A percentile compares a stretch with the other conserved stretches of the same genome.
phyloP scores from a whole-genome alignment of 345 rosid species.

The Leavenworthia alabamica region DNA sequence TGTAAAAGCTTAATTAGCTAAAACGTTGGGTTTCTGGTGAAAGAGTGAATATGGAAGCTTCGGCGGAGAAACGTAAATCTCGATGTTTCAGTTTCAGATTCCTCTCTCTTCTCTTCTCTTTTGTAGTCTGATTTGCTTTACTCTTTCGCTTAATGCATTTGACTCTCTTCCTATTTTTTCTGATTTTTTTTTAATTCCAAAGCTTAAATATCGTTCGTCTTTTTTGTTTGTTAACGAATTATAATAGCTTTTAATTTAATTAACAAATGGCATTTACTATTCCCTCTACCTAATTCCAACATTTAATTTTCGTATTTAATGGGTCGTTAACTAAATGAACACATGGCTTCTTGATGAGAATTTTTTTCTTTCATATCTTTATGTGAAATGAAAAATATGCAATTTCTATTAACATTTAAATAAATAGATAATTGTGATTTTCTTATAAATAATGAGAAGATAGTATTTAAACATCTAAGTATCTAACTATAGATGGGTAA shows the following conservation, averaged over 20 bases:
- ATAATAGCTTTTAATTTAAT: background rate
- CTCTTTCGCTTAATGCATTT: constrained; percentile 22
- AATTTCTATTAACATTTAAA: background rate
- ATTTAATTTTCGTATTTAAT: constrained; percentile 12
- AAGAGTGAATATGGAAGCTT: constrained; percentile 16
- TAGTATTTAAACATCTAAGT: background rate
- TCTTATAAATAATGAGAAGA: background rate
- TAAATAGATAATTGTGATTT: background rate
- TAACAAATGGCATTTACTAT: background rate
- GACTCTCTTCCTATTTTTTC: constrained; percentile 22
- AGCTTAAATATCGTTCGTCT: constrained; percentile 3
- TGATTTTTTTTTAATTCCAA: background rate
- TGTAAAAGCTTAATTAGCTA: background rate
- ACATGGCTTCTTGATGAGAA: background rate
- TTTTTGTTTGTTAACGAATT: constrained; percentile 8
- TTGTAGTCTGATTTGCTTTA: constrained; percentile 22
- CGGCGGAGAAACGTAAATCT: constrained; percentile 39
- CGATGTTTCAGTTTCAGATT: constrained; percentile 33
- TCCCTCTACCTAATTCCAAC: background rate
- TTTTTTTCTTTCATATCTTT: background rate
- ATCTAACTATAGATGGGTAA: background rate
- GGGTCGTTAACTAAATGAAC: background rate
- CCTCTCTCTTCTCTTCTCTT: constrained; percentile 24
- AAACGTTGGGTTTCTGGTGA: constrained; percentile 21
- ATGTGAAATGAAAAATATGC: background rate